Percentiles rank a stretch among this genome's conserved stretches.
phyloP scores from a whole-genome alignment of 305 asterid genomes.

The Fraxinus latifolia region DNA sequence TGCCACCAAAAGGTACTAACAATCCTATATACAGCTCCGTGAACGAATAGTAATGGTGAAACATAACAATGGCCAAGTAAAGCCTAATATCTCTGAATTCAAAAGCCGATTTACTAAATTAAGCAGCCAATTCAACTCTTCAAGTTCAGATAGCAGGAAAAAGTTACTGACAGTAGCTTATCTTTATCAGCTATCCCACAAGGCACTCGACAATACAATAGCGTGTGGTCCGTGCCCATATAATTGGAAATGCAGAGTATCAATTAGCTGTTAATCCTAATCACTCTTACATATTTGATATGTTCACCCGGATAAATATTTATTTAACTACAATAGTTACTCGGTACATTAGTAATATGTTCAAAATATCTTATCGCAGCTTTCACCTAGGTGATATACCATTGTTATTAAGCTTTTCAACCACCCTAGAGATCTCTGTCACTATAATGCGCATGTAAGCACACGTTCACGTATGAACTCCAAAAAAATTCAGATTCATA shows the following conservation, averaged over 20 bases:
- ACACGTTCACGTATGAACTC: not conserved
- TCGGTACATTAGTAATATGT: not conserved
- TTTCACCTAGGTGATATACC: not conserved
- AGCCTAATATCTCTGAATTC: not conserved
- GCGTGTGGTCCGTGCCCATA: not conserved
- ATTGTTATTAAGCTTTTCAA: not conserved
- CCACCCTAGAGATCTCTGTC: not conserved
- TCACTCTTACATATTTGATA: not conserved
- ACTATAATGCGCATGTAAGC: not conserved
- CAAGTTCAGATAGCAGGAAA: not conserved
- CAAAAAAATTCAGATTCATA: not conserved
- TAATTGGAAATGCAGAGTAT: not conserved
- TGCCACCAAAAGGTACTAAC: not conserved
- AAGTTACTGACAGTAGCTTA: not conserved
- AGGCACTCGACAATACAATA: not conserved
- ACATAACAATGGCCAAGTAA: not conserved
- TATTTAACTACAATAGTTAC: not conserved
- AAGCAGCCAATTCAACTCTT: not conserved
- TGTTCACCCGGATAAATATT: not conserved
- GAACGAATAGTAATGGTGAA: not conserved
- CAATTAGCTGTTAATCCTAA: not conserved
- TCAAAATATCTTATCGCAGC: not conserved
- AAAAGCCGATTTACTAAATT: not conserved
- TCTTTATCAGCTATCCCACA: not conserved
- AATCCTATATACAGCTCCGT: not conserved